Evolutionary conservation across 768 basidiomycete genomes (phyloP).

Genomic region (Lactifluus subvellereus): DNA sequence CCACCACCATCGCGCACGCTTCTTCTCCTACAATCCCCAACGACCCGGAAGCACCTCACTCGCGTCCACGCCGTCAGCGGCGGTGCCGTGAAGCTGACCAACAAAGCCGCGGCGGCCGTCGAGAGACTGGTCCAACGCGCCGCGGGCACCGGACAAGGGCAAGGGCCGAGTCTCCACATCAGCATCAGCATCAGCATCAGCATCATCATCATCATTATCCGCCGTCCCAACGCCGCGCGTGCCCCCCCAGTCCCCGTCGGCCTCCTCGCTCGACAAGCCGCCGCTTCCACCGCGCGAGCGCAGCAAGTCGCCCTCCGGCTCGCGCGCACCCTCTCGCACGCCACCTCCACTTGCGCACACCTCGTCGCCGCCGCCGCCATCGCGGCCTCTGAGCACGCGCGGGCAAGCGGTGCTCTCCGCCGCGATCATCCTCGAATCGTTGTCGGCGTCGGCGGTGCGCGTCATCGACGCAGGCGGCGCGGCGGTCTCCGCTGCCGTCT

Average conservation of each 20-base stretch:
- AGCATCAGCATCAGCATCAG: no score
- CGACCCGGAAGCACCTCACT: slow-evolving; percentile 18
- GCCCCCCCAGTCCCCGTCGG: background rate
- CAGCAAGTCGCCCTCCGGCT: background rate
- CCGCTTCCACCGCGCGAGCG: slow-evolving; percentile 17
- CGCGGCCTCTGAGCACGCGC: background rate
- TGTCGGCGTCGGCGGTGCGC: slow-evolving; percentile 6
- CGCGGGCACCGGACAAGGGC: background rate
- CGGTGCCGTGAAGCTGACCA: slow-evolving; percentile 21
- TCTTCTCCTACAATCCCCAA: slow-evolving; percentile 23
- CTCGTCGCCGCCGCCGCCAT: background rate
- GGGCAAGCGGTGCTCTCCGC: slow-evolving; percentile 18
- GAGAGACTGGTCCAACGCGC: slow-evolving; percentile 11
- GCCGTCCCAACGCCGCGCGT: background rate
- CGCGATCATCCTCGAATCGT: slow-evolving; percentile 16
- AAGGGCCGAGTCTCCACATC: slow-evolving; percentile 4
- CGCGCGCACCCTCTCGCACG: slow-evolving; percentile 1
- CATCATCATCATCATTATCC: background rate
- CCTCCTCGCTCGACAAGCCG: slow-evolving; percentile 6
- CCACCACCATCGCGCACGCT: slow-evolving; percentile 22
- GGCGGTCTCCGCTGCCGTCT: slow-evolving; percentile 22
- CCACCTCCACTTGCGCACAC: background rate
- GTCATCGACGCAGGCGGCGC: slow-evolving; percentile 18
- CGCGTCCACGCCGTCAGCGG: slow-evolving; percentile 20
- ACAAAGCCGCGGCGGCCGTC: slow-evolving; percentile 15